Conservation (phyloP, 2,329 filamentous ascomycete genomes). For the Teratosphaeria pseudoeucalypti region DNA sequence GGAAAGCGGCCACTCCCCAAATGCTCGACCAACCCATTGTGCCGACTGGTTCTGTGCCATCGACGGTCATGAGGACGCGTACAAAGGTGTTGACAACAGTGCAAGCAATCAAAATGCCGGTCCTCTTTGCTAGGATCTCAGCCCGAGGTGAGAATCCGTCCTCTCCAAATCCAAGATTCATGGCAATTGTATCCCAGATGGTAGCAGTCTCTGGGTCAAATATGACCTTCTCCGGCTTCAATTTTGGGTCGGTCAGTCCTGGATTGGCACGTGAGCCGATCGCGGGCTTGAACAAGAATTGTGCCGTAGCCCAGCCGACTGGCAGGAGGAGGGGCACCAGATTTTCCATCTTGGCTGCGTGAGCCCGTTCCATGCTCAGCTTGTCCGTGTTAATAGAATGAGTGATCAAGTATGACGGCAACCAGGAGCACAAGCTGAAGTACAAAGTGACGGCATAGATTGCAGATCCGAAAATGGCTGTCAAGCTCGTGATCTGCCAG, state of each 20-base stretch:
- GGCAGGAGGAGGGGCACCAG: constrained; percentile 41
- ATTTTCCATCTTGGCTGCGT: constrained; percentile 45
- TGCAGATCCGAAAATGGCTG: constrained; percentile 55
- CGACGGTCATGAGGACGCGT: constrained; percentile 55
- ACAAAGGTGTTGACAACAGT: constrained; percentile 48
- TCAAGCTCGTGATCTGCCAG: constrained; percentile 51
- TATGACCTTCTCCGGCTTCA: constrained; percentile 33
- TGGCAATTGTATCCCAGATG: constrained; percentile 58
- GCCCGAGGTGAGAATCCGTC: constrained; percentile 64
- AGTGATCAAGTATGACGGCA: constrained; percentile 61
- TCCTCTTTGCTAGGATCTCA: constrained; percentile 46
- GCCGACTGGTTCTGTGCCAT: constrained; percentile 59
- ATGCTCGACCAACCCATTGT: constrained; percentile 62
- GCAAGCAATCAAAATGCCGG: constrained; percentile 37
- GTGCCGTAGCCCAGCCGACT: constrained; percentile 60
- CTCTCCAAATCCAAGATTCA: constrained; percentile 48
- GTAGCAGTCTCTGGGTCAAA: constrained; percentile 58
- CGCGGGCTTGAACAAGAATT: constrained; percentile 67
- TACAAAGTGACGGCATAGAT: constrained; percentile 69
- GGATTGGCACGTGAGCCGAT: constrained; percentile 33
- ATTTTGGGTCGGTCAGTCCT: constrained; percentile 13
- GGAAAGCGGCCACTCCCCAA: constrained; percentile 57
- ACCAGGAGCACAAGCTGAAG: constrained; percentile 57
- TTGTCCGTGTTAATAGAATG: constrained; percentile 52
- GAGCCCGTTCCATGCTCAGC: constrained; percentile 59